phyloP scores from a whole-genome alignment of 345 rosid genomes.

The Gossypium thurberi region DNA sequence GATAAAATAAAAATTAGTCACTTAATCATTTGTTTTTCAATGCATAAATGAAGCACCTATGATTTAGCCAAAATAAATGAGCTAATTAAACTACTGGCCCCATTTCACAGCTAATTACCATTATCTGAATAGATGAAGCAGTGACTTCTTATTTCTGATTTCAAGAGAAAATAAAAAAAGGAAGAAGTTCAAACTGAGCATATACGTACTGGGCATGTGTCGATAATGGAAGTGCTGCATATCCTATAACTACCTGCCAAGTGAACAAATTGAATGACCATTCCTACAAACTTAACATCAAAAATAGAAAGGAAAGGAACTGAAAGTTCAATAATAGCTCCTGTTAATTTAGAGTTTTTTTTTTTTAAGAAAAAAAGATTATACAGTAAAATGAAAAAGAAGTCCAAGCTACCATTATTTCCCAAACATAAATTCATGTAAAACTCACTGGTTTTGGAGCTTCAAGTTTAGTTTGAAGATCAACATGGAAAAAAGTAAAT shows the following conservation, averaged over 20 bases:
- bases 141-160: neutral
- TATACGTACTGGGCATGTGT: slow-evolving; percentile 82
- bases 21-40: neutral
- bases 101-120: neutral
- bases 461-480: slow-evolving; percentile 95
- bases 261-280: slow-evolving; percentile 11
- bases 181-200: slow-evolving; percentile 7
- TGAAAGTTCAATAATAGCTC: neutral
- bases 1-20: neutral
- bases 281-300: slow-evolving; percentile 7
- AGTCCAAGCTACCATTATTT: neutral
- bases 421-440: slow-evolving; percentile 8
- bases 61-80: neutral
- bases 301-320: slow-evolving; percentile 6
- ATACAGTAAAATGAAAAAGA: neutral
- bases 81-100: neutral
- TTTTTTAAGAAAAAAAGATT: neutral
- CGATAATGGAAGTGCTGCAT: slow-evolving; percentile 85
- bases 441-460: slow-evolving; percentile 92
- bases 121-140: neutral
- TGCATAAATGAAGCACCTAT: neutral
- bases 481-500: slow-evolving; percentile 94
- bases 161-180: neutral
- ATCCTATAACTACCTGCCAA: slow-evolving; percentile 84
- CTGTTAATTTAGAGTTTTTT: neutral